Base-by-base conservation (phyloP, 352 stramenopile genomes). In the Pythium vanterpoolii region DNA sequence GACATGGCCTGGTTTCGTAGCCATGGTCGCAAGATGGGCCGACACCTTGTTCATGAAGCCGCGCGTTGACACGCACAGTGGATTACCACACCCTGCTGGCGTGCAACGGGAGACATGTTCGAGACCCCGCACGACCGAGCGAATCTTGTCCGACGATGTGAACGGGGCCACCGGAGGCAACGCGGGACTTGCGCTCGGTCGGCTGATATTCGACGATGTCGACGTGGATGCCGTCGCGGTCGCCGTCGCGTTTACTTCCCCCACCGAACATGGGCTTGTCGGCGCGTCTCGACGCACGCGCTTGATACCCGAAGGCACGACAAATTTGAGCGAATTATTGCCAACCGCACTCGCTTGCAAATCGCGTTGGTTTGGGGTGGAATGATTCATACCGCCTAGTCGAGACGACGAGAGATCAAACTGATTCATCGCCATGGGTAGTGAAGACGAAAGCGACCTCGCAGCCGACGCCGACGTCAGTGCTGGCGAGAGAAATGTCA, bases 31-130 rank as follows among this genome's bases (percentile, higher is more conserved):
- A 27, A 72, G 55, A 42, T 72, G 64, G 3, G 58, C 40, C 53
- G 52, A 60, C 48, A 72, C 64, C 46, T 72, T 72, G 36, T 50
- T 48, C 52, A 72, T 57, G 42, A 72, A 72, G 3, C 27, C 46
- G 14, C 59, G 60, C 5, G 58, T 72, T 42, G 64, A 72, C 0
- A 72, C 54, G 48, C 64, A 72, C 6, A 72, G 49, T 4, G 64
- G 64, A 27, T 72, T 72, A 10, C 53, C 23, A 28, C 64, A 72
- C 1, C 64, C 64, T 6, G 16, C 46, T 1, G 64, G 64, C 33
- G 16, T 11, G 43, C 64, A 72, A 24, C 59, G 58, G 5, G 64
- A 62, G 11, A 72, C 49, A 19, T 72, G 64, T 18, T 72, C 58
- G 1, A 72, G 43, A 13, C 64, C 64, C 21, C 64, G 58, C 18